phyloP scores from a whole-genome alignment of 2,329 filamentous ascomycete genomes.

The Erysiphe pulchra region DNA sequence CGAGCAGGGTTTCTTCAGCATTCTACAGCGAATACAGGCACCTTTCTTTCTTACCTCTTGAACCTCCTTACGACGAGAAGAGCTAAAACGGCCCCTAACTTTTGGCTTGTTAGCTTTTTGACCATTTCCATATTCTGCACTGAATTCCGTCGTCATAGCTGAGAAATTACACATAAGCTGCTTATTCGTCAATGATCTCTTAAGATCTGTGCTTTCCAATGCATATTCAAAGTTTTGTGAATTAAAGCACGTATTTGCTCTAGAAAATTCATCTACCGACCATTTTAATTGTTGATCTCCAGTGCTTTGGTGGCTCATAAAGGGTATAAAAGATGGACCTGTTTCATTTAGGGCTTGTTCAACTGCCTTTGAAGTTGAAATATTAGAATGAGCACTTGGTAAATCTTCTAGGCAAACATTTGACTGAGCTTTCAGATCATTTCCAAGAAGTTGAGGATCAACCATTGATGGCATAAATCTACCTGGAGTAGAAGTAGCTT shows the following conservation, averaged over 20 bases:
- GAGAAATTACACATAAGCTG: slow-evolving; percentile 7
- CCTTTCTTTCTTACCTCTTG: slow-evolving; percentile 38
- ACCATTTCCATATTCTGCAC: slow-evolving; percentile 12
- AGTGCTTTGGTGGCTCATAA: slow-evolving; percentile 3
- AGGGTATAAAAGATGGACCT: slow-evolving; percentile 6
- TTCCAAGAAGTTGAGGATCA: slow-evolving; percentile 12
- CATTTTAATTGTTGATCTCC: slow-evolving; percentile 8
- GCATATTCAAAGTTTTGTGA: slow-evolving; percentile 1
- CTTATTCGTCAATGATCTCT: slow-evolving; percentile 4
- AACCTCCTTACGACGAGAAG: slow-evolving; percentile 33
- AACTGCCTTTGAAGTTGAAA: slow-evolving; percentile 5
- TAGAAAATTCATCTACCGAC: slow-evolving; percentile 9
- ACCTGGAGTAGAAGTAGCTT: slow-evolving; percentile 9
- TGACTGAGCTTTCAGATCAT: slow-evolving; percentile 6
- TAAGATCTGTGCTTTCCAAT: slow-evolving; percentile 1
- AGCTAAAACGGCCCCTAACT: slow-evolving; percentile 29
- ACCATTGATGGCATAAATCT: slow-evolving; percentile 13
- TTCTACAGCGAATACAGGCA: slow-evolving; percentile 38
- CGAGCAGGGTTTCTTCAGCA: slow-evolving; percentile 40
- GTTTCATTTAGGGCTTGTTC: slow-evolving; percentile 8
- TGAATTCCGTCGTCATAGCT: slow-evolving; percentile 12
- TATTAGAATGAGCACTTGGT: background rate
- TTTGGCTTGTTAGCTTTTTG: slow-evolving; percentile 15
- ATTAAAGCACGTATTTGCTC: slow-evolving; percentile 1
- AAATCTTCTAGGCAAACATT: background rate